Evolutionary conservation across 1,284 basidiomycete genomes (phyloP), one percentile per base, ranked within the genome.

Genomic region (Psilocybe mexicana): DNA sequence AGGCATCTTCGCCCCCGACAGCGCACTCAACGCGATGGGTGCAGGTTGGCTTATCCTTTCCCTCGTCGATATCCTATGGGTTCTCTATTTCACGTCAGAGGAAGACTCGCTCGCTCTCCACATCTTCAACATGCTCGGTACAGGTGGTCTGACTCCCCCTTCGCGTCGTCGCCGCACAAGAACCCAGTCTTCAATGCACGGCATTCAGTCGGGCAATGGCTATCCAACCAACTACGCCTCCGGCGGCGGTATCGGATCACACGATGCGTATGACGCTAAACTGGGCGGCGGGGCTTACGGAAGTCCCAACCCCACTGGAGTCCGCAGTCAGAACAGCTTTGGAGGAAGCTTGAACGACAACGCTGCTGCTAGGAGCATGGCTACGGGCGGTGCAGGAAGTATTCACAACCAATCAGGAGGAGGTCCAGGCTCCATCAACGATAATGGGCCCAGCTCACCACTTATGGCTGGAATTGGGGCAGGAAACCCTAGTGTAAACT

Each of bases 11-110:
- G 63, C 77, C 5, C 65, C 70, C 38, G 56, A 59, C 12, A 76
- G 83, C n/a, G 74, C 92, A 4, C 74, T 83, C 56, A 84, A 90
- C 62, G 94, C 95, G 4, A 87, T 94, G 78, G 92, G 90, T 28
- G 94, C 93, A 4, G 96, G 96, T 62, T 98, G 93, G 92, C 85
- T 99, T 67, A 85, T 99, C 62, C 84, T 96, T 55, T 82, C 94
- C 35, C 85, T 98, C 61, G 92, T 95, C 61, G 76, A 97, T 80
- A 91, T 98, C 70, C 74, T 98, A 61, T 98, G 96, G 96, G 84
- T 97, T 23, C 83, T 98, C 61, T 98, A 93, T 80, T 94, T 99
- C 72, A 96, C 96, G 3, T 91, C 94, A 1, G 96, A 98, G 70
- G 95, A 98, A 67, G 94, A 95, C 70, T 92, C 94, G 1, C 85